phyloP scores from a whole-genome alignment of 2,329 filamentous ascomycete species.

The Xylaria sp. region DNA sequence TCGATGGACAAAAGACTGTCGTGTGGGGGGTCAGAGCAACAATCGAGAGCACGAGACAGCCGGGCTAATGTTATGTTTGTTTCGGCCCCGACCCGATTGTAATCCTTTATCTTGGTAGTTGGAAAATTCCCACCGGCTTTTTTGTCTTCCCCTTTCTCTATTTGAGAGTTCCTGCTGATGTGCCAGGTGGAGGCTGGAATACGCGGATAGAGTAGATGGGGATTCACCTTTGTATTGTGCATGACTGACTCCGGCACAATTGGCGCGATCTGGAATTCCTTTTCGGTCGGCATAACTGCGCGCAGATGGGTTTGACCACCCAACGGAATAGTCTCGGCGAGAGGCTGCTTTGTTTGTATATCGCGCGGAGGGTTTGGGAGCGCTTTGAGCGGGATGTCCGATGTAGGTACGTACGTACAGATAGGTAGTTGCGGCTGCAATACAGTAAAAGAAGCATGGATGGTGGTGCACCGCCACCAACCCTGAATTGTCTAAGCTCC shows the following conservation, averaged over 20 bases:
- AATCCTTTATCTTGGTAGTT: background rate
- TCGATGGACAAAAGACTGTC: constrained; percentile 2
- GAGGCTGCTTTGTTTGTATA: constrained; percentile 11
- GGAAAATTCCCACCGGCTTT: background rate
- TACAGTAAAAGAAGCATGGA: background rate
- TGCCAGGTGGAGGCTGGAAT: background rate
- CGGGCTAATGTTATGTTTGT: background rate
- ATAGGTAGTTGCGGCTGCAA: constrained; percentile 2
- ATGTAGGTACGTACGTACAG: background rate
- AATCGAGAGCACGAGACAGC: background rate
- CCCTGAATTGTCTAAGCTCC: background rate
- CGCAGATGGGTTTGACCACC: background rate
- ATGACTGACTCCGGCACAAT: constrained; percentile 82
- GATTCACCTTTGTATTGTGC: constrained; percentile 79
- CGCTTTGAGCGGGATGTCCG: background rate
- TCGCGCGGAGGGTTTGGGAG: background rate
- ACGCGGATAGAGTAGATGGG: constrained; percentile 29
- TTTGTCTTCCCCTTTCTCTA: background rate
- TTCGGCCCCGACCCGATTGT: background rate
- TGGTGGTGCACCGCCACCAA: background rate
- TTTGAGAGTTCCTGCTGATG: background rate
- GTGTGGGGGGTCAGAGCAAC: background rate
- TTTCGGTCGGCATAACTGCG: constrained; percentile 73
- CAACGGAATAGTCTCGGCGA: background rate
- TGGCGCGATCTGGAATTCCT: constrained; percentile 77